Conservation (phyloP, 1,139 yeast species). For the Sugiyamaella paludigena region DNA sequence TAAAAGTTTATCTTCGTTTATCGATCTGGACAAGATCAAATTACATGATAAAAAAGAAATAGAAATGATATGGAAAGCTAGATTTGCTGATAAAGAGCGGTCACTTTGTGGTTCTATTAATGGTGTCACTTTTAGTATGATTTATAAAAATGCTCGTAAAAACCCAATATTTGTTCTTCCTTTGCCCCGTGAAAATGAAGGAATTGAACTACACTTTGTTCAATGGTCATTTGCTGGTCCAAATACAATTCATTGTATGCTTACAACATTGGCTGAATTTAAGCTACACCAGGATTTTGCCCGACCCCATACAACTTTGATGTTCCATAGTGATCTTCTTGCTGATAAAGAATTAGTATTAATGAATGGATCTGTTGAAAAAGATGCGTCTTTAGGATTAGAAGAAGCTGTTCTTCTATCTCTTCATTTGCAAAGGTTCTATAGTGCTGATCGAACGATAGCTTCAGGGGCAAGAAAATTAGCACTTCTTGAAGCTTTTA, state of each 20-base stretch:
- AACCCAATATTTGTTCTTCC: conserved; percentile 60
- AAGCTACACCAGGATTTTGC: conserved; percentile 90
- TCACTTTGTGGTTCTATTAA: conserved; percentile 65
- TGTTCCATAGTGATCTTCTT: conserved; percentile 78
- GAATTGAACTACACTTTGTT: conserved; percentile 82
- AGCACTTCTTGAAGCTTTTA: conserved; percentile 62
- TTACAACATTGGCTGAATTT: conserved; percentile 90
- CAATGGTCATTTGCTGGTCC: conserved; percentile 95
- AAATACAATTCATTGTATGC: conserved; percentile 79
- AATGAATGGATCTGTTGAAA: conserved; percentile 85
- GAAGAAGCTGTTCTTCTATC: conserved; percentile 78
- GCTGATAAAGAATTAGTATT: conserved; percentile 63
- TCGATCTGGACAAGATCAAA: conserved; percentile 64
- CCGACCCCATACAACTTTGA: conserved; percentile 88
- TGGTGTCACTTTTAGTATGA: conserved; percentile 53
- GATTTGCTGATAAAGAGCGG: conserved; percentile 63
- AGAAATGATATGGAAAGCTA: conserved; percentile 84
- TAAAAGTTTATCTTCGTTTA: conserved; percentile 67
- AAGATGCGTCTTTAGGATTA: conserved; percentile 57
- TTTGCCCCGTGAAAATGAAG: conserved; percentile 44
- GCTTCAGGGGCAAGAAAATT: conserved; percentile 45
- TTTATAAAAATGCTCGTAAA: conserved; percentile 65
- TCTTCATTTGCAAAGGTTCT: conserved; percentile 82
- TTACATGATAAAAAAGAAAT: conserved; percentile 58
- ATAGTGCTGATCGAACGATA: conserved; percentile 59